These are phyloP conservation scores for Tubosaeta sp. DNA, from an alignment of 768 basidiomycete genomes.

Conservation along the genomic window DNA sequence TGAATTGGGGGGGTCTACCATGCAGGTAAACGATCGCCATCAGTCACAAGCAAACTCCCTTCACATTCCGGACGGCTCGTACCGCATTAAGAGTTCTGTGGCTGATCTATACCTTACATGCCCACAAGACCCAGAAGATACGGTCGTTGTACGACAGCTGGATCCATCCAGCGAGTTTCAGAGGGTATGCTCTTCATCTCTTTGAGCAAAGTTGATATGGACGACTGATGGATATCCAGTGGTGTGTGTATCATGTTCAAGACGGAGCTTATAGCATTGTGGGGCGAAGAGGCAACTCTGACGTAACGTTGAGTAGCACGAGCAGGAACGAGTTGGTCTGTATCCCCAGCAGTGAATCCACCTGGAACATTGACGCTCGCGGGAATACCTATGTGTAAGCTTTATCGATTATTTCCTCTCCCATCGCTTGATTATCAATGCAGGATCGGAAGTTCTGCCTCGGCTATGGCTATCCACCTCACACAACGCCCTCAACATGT, in stretches of 20 bases:
- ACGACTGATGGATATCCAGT: background rate
- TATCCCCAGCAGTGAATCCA: background rate
- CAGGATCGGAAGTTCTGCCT: conserved; percentile 5
- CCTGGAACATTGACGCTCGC: background rate
- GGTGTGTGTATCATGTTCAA: background rate
- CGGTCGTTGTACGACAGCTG: background rate
- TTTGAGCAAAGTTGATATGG: background rate
- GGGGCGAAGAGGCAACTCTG: background rate
- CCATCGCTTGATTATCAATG: background rate
- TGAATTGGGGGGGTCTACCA: background rate
- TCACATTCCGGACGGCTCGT: background rate
- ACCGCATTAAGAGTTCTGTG: conserved; percentile 1
- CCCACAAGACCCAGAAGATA: background rate
- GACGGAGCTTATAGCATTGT: conserved; percentile 1
- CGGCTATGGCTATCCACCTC: conserved; percentile 5
- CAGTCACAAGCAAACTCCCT: background rate
- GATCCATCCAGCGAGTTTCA: background rate
- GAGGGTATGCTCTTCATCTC: background rate
- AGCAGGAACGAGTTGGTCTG: background rate
- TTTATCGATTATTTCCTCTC: too few species aligned
- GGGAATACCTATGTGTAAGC: background rate
- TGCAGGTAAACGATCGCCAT: background rate
- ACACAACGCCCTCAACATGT: conserved; percentile 1
- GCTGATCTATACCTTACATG: background rate
- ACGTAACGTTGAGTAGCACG: background rate